These are phyloP conservation scores for Coemansia sp. DNA, from an alignment of 192 early-diverging fungal species.

Conservation along the genomic window DNA sequence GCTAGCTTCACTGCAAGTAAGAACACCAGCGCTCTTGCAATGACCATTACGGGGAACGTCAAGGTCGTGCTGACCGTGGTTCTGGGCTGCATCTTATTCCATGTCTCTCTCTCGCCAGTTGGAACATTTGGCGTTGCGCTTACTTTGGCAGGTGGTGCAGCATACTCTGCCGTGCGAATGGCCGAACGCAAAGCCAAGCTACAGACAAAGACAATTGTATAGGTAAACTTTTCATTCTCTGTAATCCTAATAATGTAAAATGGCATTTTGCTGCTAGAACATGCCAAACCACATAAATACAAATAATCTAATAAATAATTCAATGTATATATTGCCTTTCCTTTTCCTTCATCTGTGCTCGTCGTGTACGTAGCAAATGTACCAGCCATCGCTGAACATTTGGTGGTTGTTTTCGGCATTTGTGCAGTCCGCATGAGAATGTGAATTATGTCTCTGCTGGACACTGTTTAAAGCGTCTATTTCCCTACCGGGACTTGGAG, in stretches of 20 bases:
- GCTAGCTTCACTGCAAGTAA: constrained; percentile 86
- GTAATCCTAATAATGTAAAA: too few species aligned
- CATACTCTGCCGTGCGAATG: constrained; percentile 24
- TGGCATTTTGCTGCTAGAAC: not conserved
- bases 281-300: not conserved
- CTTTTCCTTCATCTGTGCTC: not conserved
- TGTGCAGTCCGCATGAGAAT: not conserved
- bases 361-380: not conserved
- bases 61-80: constrained; percentile 59
- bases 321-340: too few species aligned
- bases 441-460: not conserved
- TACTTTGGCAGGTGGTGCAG: constrained; percentile 34
- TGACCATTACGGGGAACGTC: constrained; percentile 57
- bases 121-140: constrained; percentile 40
- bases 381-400: not conserved
- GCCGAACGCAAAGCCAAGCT: constrained; percentile 2
- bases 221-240: not conserved
- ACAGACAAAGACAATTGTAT: not conserved
- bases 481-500: not conserved
- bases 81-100: constrained; percentile 42
- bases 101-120: constrained; percentile 29
- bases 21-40: constrained; percentile 74
- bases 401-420: not conserved
- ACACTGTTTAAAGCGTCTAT: not conserved
- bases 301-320: not conserved